A percentile compares a stretch with the other conserved stretches of the same genome.
phyloP scores from a whole-genome alignment of 768 basidiomycete genomes.

The Kwoniella botswanensis region DNA sequence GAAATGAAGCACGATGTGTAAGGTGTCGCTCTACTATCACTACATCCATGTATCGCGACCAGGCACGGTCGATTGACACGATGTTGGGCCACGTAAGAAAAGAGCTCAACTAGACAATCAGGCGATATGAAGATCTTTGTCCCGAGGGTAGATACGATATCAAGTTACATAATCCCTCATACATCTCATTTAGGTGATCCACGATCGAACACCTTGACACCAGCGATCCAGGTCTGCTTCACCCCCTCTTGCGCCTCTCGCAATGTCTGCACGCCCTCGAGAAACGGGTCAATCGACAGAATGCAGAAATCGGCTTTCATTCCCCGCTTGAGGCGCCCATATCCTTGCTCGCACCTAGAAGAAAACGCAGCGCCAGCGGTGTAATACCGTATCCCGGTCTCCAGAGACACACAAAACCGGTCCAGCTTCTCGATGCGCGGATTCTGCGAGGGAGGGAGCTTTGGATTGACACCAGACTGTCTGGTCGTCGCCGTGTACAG shows the following conservation, averaged over 20 bases:
- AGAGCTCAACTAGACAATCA: too few species aligned
- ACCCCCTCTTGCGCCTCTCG: constrained; percentile 27
- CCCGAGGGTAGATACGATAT: too few species aligned
- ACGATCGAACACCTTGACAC: too few species aligned
- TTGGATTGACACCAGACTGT: constrained; percentile 25
- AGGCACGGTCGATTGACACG: too few species aligned
- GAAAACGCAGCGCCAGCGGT: constrained; percentile 24
- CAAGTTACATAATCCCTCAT: too few species aligned
- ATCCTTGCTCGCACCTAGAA: neutral
- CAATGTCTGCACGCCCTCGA: constrained; percentile 26
- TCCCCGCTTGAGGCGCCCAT: constrained; percentile 17
- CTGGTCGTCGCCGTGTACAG: constrained; percentile 35
- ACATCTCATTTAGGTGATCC: too few species aligned
- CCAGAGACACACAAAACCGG: constrained; percentile 2
- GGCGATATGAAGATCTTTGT: too few species aligned
- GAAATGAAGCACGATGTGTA: too few species aligned
- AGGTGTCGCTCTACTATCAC: too few species aligned
- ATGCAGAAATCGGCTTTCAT: constrained; percentile 31
- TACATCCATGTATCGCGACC: too few species aligned
- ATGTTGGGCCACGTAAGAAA: too few species aligned
- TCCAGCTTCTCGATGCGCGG: constrained; percentile 6
- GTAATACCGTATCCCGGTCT: constrained; percentile 14
- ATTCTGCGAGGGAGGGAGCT: constrained; percentile 2
- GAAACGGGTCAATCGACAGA: constrained; percentile 29
- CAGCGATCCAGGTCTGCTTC: constrained; percentile 28